Base-by-base conservation (phyloP, 2,329 filamentous ascomycete genomes). In the Colletotrichum endophyticum region DNA sequence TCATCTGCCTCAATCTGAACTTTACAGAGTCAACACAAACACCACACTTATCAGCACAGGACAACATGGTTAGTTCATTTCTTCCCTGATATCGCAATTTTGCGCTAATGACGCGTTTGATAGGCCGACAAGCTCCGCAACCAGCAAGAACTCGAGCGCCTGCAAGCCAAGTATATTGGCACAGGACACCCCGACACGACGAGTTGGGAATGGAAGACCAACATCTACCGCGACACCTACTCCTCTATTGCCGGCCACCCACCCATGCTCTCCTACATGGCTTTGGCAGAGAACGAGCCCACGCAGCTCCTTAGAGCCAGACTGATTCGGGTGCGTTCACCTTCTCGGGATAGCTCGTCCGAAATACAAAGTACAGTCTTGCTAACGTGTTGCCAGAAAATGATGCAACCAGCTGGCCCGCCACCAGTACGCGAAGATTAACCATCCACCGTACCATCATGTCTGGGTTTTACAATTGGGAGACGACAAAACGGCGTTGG, bases 81-180 rank as follows among this genome's bases (percentile, higher is more conserved):
- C 11, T 12, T 6, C 19, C 5, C 13, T 16, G 12, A 19, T n/a
- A 32, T 25, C 19, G 11, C 13, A 8, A 5, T 11, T 8, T 16
- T 5, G 16, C 15, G 16, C 32, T 70, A 39, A 66, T 8, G 19
- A 19, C 22, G 4, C 19, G 3, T 15, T 30, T 22, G 8, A 9
- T 64, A 93, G 97, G 97, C 97, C 86, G 97, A 99, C 89, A 99
- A 99, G 88, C 94, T 99, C 79, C 96, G 97, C 84, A 97, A 95
- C 12, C 95, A 98, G 81, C 97, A 99, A 87, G 97, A 99, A 86
- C 96, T 99, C 83, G 97, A 99, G 87, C 94, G 96, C 79, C 94
- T 99, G 22, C 97, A 99, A 87, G 94, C 96, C 82, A 98, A 98
- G 82, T 98, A 97, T 88, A 91, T 99, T 82, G 97, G 97, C 80